Evolutionary conservation across 768 basidiomycete species (phyloP).

Genomic region (Exidia glandulosa): DNA sequence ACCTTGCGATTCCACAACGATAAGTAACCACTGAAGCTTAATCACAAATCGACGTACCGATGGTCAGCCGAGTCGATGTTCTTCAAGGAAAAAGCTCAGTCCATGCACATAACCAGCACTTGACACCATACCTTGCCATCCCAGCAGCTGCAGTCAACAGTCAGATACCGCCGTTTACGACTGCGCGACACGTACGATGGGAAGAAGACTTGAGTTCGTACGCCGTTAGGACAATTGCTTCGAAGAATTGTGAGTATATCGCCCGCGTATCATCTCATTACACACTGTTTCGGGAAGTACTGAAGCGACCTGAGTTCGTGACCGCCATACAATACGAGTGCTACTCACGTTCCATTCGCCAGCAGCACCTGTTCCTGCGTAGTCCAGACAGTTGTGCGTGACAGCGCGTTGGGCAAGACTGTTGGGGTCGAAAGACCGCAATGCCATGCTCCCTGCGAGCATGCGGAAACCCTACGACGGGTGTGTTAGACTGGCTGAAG

Average conservation of each 20-base stretch:
- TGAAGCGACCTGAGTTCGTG: background rate
- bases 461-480: slow-evolving; percentile 6
- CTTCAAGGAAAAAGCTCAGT: background rate
- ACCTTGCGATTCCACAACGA: background rate
- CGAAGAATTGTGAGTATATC: background rate
- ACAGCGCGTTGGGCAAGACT: slow-evolving; percentile 1
- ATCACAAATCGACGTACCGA: background rate
- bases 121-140: slow-evolving; percentile 7
- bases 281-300: background rate
- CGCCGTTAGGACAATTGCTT: slow-evolving; percentile 2
- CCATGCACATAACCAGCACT: background rate
- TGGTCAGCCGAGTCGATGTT: background rate
- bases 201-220: slow-evolving; percentile 9
- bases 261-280: background rate
- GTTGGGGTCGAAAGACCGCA: slow-evolving; percentile 3
- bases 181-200: slow-evolving; percentile 6
- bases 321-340: background rate
- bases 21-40: background rate
- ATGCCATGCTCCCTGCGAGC: slow-evolving; percentile 7
- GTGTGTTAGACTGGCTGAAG: too few relatives aligned
- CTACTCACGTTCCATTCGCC: background rate
- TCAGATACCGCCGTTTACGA: background rate
- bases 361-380: background rate
- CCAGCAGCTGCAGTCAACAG: slow-evolving; percentile 7
- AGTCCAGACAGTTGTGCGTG: slow-evolving; percentile 2